These are phyloP conservation scores for Monilinia fructigena DNA, from an alignment of 2,329 filamentous ascomycete genomes.

Conservation along the genomic window DNA sequence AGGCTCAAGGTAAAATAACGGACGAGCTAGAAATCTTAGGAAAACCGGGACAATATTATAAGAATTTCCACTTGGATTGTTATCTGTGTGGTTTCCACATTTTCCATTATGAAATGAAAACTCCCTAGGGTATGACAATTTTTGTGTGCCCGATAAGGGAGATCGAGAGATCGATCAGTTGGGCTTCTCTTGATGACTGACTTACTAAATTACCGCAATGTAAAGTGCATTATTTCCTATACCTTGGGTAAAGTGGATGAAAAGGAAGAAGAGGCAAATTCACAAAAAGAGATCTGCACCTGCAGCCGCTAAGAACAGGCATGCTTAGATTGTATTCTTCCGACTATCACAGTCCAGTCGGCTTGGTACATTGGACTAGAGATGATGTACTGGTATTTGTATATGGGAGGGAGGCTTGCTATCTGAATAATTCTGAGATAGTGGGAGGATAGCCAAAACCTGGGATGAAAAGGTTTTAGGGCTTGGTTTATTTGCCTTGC, in stretches of 20 bases:
- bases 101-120: conserved; percentile 13
- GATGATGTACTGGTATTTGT: background rate
- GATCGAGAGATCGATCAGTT: background rate
- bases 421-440: background rate
- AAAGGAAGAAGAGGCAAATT: background rate
- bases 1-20: conserved; percentile 5
- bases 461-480: conserved; percentile 7
- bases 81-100: conserved; percentile 16
- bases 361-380: background rate
- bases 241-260: background rate
- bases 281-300: background rate
- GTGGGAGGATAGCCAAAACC: background rate
- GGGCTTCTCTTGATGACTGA: background rate
- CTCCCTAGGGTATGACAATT: background rate
- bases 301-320: background rate
- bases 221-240: background rate
- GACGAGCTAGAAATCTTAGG: background rate
- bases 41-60: conserved; percentile 5
- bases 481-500: background rate
- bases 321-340: background rate
- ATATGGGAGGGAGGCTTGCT: background rate
- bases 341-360: background rate
- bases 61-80: conserved; percentile 17
- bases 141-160: conserved; percentile 17
- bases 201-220: no score